A percentile compares a stretch with the other conserved stretches of the same genome.
These are phyloP conservation scores for Xylariaceae sp. DNA, from an alignment of 2,329 filamentous ascomycete genomes.

Conservation along the genomic window DNA sequence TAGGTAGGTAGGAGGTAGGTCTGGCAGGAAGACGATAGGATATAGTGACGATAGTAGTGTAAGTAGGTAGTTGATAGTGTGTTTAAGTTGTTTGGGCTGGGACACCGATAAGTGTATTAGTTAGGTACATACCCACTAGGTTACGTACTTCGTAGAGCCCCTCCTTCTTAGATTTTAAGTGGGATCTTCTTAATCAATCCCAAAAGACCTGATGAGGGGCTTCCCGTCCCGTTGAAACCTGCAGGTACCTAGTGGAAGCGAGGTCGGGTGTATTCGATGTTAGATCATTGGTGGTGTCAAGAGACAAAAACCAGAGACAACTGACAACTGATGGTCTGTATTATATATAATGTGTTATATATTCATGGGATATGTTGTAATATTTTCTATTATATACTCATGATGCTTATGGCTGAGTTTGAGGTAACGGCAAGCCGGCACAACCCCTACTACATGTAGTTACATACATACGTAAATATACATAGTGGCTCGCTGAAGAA, in stretches of 20 bases:
- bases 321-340: background rate
- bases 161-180: background rate
- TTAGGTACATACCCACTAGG: too few relatives aligned
- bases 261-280: too few relatives aligned
- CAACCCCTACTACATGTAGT: background rate
- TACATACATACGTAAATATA: too few relatives aligned
- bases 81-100: background rate
- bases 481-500: conserved; percentile 9
- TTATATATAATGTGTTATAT: background rate
- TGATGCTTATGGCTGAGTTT: conserved; percentile 21
- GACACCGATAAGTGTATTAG: too few relatives aligned
- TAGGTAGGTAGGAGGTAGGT: background rate
- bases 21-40: background rate
- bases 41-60: background rate
- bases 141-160: background rate
- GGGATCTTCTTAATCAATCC: background rate
- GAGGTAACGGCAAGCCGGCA: conserved; percentile 13
- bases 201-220: background rate
- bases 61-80: too few relatives aligned
- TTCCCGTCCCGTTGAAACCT: background rate
- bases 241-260: background rate
- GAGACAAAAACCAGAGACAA: background rate
- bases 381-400: too few relatives aligned
- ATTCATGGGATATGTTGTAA: background rate
- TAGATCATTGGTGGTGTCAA: background rate